Evolutionary conservation across 805 yeast species (phyloP).

Genomic region (Spathaspora sp.): DNA sequence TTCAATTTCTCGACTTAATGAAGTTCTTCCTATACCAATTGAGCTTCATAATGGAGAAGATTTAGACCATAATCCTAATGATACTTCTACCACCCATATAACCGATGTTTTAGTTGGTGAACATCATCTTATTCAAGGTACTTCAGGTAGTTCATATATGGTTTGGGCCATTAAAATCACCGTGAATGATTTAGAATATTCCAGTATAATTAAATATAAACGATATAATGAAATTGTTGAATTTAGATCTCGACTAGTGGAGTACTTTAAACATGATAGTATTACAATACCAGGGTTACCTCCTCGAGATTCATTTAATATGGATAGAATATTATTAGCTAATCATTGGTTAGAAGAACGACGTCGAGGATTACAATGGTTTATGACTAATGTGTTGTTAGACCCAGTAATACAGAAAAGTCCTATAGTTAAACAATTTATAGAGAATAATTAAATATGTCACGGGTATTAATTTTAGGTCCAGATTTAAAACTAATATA

Average conservation of each 20-base stretch:
- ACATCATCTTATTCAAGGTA: constrained; percentile 35
- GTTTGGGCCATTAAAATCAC: constrained; percentile 38
- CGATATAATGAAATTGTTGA: constrained; percentile 63
- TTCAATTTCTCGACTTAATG: constrained; percentile 23
- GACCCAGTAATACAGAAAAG: constrained; percentile 44
- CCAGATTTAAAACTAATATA: too few species aligned
- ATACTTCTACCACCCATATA: constrained; percentile 23
- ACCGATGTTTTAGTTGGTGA: constrained; percentile 42
- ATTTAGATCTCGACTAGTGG: constrained; percentile 41
- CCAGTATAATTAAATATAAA: constrained; percentile 47
- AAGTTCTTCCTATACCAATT: constrained; percentile 37
- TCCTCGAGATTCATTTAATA: constrained; percentile 42
- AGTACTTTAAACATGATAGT: constrained; percentile 34
- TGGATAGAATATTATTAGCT: constrained; percentile 34
- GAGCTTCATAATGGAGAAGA: constrained; percentile 23
- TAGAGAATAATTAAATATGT: constrained; percentile 12
- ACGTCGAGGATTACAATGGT: constrained; percentile 56
- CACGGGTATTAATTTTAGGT: too few species aligned
- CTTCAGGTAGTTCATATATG: constrained; percentile 31
- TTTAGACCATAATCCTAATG: constrained; percentile 2
- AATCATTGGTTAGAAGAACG: constrained; percentile 50
- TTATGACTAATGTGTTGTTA: constrained; percentile 50
- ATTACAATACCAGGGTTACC: constrained; percentile 46
- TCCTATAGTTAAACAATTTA: constrained; percentile 37
- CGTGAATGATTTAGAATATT: constrained; percentile 31